These are phyloP conservation scores for Amanita exitialis DNA, from an alignment of 768 basidiomycete species.

Conservation along the genomic window DNA sequence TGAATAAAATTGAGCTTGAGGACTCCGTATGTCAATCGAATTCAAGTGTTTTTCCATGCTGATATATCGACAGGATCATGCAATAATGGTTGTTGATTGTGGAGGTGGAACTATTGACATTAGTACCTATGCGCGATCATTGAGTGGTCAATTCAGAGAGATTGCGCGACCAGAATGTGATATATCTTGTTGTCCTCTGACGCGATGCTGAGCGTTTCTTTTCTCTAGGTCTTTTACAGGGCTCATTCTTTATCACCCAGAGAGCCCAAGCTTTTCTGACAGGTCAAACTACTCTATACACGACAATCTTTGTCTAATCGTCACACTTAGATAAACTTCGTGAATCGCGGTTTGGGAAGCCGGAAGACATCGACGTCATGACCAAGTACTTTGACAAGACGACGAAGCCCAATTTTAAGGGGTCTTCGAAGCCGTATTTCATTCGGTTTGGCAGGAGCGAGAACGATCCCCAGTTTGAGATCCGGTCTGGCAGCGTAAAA, in stretches of 20 bases:
- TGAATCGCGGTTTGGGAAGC: not conserved
- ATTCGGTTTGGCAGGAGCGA: conserved; percentile 40
- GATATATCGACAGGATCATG: not conserved
- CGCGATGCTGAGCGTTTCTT: conserved; percentile 3
- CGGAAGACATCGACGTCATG: not conserved
- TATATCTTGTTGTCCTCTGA: conserved; percentile 12
- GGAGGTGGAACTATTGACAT: not conserved
- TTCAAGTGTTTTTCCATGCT: not conserved
- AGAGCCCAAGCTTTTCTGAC: not conserved
- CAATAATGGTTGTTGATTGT: not conserved
- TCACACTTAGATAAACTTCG: conserved; percentile 16
- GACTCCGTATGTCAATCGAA: conserved; percentile 10
- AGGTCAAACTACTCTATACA: not conserved
- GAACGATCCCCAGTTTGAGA: conserved; percentile 27
- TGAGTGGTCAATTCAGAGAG: not conserved
- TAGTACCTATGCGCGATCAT: not conserved
- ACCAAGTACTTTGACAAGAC: conserved; percentile 23
- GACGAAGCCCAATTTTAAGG: conserved; percentile 32
- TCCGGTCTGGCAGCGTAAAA: conserved; percentile 29
- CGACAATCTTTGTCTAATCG: not conserved
- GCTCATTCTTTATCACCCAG: conserved; percentile 4
- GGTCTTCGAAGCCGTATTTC: conserved; percentile 25
- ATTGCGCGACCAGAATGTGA: not conserved
- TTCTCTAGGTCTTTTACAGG: conserved; percentile 1
- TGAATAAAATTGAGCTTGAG: conserved; percentile 11